phyloP scores from a whole-genome alignment of 257 asterid genomes.

The Solanum chiquidenum region DNA sequence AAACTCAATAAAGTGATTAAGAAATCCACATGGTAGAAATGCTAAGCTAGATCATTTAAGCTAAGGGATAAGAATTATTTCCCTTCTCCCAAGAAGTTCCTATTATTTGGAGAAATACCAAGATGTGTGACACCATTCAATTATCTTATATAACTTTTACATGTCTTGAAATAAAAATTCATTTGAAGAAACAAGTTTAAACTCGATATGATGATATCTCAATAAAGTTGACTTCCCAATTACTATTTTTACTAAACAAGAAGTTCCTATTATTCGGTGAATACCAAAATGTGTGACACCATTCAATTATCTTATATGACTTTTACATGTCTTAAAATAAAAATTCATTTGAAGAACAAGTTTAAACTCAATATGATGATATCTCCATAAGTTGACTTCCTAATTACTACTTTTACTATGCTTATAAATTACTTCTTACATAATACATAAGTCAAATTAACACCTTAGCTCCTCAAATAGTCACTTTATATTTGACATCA shows the following conservation, averaged over 20 bases:
- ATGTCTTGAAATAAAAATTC: neutral
- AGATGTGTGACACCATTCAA: neutral
- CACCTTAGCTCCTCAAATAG: neutral
- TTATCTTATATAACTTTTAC: neutral
- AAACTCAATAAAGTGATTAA: neutral
- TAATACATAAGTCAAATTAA: neutral
- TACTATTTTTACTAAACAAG: neutral
- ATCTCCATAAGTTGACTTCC: neutral
- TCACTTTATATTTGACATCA: neutral
- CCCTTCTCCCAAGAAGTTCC: neutral
- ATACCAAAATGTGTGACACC: neutral
- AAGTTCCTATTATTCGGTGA: neutral
- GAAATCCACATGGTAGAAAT: neutral
- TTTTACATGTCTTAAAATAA: neutral
- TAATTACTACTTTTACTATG: neutral
- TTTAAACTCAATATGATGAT: neutral
- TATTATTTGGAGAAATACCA: neutral
- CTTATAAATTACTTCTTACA: neutral
- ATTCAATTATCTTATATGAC: neutral
- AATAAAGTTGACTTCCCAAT: neutral
- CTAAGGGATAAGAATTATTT: neutral
- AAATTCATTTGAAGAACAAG: neutral
- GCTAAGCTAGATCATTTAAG: neutral
- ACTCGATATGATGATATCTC: neutral
- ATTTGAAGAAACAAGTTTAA: neutral